A percentile compares a stretch with the other conserved stretches of the same genome.
Conservation (phyloP, 306 rosid genomes). For the Clitoria ternatea region DNA sequence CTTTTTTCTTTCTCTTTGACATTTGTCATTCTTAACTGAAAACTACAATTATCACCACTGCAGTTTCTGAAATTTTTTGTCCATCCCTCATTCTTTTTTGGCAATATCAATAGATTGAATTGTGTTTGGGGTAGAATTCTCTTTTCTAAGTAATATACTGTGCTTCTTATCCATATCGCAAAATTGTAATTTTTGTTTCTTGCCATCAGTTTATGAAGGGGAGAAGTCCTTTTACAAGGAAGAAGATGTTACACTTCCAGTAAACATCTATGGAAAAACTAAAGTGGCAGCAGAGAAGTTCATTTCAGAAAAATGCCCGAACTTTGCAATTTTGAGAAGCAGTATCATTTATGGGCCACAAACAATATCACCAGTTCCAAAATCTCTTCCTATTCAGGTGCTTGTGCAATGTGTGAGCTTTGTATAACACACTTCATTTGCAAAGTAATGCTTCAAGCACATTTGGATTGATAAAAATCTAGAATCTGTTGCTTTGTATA, state of each 20-base stretch:
- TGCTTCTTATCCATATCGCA: background rate
- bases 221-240: conserved; percentile 82
- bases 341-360: conserved; percentile 95
- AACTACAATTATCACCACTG: background rate
- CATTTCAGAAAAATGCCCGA: conserved; percentile 56
- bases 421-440: conserved; percentile 6
- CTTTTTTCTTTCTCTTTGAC: background rate
- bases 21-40: background rate
- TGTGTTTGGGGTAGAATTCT: background rate
- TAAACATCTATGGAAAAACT: conserved; percentile 85
- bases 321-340: conserved; percentile 84
- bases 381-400: conserved; percentile 96
- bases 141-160: background rate
- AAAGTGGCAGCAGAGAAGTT: conserved; percentile 76
- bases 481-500: background rate
- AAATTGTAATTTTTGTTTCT: conserved; percentile 25
- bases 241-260: conserved; percentile 63
- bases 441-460: conserved; percentile 19
- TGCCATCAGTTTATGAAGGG: conserved; percentile 79
- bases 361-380: conserved; percentile 75
- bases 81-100: background rate
- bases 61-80: background rate
- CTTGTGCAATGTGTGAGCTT: background rate
- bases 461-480: conserved; percentile 4
- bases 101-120: background rate